Evolutionary conservation across 176 grass and related monocot genomes (phyloP).

Genomic region (Calamus simplicifolius): DNA sequence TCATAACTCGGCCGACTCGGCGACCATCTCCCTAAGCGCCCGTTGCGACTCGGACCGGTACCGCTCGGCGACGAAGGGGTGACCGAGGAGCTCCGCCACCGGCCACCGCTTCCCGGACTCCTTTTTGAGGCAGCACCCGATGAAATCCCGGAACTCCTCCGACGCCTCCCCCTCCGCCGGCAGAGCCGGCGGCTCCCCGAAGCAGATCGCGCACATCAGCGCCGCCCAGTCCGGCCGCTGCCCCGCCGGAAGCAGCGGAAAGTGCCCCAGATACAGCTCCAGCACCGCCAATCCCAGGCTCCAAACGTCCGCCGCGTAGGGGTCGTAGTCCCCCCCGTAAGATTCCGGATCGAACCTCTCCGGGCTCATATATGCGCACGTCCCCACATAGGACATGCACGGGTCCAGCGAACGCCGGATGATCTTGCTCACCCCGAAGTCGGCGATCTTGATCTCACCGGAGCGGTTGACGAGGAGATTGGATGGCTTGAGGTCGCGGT

Average conservation of each 20-base stretch:
- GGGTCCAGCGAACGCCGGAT: constrained; percentile 28
- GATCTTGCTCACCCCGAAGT: constrained; percentile 41
- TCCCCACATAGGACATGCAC: constrained; percentile 25
- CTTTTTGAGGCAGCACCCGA: constrained; percentile 40
- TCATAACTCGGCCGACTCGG: background rate
- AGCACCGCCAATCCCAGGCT: constrained; percentile 35
- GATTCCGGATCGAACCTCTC: constrained; percentile 51
- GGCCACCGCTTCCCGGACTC: constrained; percentile 29
- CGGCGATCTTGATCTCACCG: constrained; percentile 44
- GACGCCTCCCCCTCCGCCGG: constrained; percentile 21
- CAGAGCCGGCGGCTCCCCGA: constrained; percentile 19
- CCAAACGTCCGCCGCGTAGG: constrained; percentile 44
- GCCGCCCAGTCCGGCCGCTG: constrained; percentile 40
- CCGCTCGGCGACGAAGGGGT: constrained; percentile 38
- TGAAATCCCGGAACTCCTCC: constrained; percentile 23
- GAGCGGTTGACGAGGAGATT: constrained; percentile 26
- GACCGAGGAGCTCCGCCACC: constrained; percentile 37
- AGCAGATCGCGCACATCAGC: constrained; percentile 62
- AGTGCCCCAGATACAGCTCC: constrained; percentile 33
- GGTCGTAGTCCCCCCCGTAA: constrained; percentile 9
- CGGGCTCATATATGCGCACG: constrained; percentile 35
- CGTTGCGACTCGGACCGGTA: constrained; percentile 10
- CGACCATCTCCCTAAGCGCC: constrained; percentile 21
- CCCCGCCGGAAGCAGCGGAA: constrained; percentile 40
- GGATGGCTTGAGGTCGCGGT: constrained; percentile 42